A percentile compares a stretch with the other conserved stretches of the same genome.
Conservation (phyloP, 148 eudicot species). For the Vaccinium darrowii region DNA sequence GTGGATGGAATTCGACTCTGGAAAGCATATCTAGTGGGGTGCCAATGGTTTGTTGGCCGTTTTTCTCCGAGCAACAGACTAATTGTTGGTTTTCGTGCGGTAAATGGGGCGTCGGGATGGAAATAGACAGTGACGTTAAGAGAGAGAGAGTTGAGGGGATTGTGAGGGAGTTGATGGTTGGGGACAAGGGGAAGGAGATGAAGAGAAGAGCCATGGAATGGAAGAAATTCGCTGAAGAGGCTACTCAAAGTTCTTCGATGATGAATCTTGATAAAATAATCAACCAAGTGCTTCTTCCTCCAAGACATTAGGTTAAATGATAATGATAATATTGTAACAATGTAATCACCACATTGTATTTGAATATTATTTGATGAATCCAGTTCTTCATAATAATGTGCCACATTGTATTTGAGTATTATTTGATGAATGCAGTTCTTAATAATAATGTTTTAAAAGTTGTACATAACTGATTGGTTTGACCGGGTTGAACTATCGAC, state of each 20-base stretch:
- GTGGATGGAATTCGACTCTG: slow-evolving; percentile 15
- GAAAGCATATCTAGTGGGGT: slow-evolving; percentile 14
- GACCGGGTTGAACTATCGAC: no score
- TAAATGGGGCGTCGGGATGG: slow-evolving; percentile 11
- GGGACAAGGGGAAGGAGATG: slow-evolving; percentile 11
- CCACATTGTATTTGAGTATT: no score
- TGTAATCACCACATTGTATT: no score
- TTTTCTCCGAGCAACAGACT: slow-evolving; percentile 12
- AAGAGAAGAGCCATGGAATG: slow-evolving; percentile 9
- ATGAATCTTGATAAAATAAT: slow-evolving; percentile 11
- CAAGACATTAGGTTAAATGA: background rate
- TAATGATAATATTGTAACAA: no score
- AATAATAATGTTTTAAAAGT: no score
- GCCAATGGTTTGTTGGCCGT: slow-evolving; percentile 15
- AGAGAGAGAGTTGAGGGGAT: slow-evolving; percentile 3
- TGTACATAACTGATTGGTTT: no score
- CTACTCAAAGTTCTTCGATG: background rate
- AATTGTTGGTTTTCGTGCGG: background rate
- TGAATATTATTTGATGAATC: no score
- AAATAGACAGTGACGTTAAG: slow-evolving; percentile 6
- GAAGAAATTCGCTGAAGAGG: slow-evolving; percentile 7
- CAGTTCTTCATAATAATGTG: no score
- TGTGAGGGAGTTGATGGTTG: slow-evolving; percentile 13
- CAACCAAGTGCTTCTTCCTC: background rate
- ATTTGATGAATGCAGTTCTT: no score